Conservation (phyloP, 2,329 filamentous ascomycete species). For the Ophiostoma populinum region DNA sequence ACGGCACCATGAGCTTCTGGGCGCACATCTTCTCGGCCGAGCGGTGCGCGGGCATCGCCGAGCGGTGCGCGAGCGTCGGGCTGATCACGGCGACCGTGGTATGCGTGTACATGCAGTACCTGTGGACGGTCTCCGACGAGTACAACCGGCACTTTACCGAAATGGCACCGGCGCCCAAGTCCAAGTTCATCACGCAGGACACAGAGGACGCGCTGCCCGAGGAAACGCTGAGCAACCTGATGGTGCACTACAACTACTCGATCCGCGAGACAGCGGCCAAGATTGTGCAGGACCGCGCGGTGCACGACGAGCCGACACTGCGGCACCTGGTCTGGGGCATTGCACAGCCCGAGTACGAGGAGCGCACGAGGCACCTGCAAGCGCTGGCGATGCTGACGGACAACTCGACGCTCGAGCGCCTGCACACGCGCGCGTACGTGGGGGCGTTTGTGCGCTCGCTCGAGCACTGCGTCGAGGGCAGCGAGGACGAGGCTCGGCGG, state of each 20-base stretch:
- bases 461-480: slow-evolving; percentile 35
- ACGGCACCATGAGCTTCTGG: neutral
- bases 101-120: slow-evolving; percentile 38
- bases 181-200: slow-evolving; percentile 57
- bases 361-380: slow-evolving; percentile 37
- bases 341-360: slow-evolving; percentile 39
- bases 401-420: slow-evolving; percentile 25
- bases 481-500: neutral
- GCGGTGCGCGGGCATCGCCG: slow-evolving; percentile 32
- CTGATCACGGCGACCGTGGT: slow-evolving; percentile 42
- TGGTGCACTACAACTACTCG: slow-evolving; percentile 53
- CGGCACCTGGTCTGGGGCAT: slow-evolving; percentile 38
- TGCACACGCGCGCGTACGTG: slow-evolving; percentile 34
- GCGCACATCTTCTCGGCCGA: slow-evolving; percentile 16
- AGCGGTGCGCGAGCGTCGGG: slow-evolving; percentile 33
- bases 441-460: slow-evolving; percentile 42
- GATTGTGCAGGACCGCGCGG: slow-evolving; percentile 36
- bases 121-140: slow-evolving; percentile 32
- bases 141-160: slow-evolving; percentile 40
- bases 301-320: slow-evolving; percentile 39
- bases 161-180: slow-evolving; percentile 39
- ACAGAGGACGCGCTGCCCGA: slow-evolving; percentile 55
- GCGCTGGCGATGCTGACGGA: slow-evolving; percentile 39
- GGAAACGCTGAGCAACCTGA: slow-evolving; percentile 48
- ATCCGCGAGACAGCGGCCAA: slow-evolving; percentile 51